Evolutionary conservation across 1,284 basidiomycete genomes (phyloP).

Genomic region (Anthracocystis setariae): DNA sequence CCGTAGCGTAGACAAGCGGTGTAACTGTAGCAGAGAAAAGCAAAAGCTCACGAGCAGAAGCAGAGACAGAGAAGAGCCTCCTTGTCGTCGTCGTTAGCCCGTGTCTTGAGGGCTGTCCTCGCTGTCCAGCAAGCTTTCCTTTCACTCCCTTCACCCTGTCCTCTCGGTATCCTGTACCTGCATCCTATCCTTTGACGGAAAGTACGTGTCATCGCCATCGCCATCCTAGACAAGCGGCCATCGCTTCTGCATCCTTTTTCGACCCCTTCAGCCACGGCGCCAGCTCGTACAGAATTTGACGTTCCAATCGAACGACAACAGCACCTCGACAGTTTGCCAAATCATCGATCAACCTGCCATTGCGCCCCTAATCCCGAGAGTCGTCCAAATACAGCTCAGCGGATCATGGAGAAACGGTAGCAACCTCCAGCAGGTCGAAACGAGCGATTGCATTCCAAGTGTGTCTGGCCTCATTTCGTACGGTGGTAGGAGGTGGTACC

Average conservation of each 20-base stretch:
- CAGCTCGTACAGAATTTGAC: constrained; percentile 8
- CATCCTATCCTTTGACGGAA: constrained; percentile 35
- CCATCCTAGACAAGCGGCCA: constrained; percentile 4
- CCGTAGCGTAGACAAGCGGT: constrained; percentile 1
- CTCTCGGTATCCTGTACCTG: constrained; percentile 36
- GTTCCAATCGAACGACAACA: not conserved
- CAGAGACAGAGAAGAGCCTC: not conserved
- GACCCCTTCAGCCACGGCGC: not conserved
- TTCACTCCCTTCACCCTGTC: constrained; percentile 19
- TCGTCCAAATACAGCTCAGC: not conserved
- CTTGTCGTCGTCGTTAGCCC: constrained; percentile 10
- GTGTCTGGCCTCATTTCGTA: not conserved
- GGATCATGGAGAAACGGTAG: not conserved
- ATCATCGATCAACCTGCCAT: not conserved
- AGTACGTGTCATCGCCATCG: constrained; percentile 32
- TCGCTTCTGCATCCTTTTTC: not conserved
- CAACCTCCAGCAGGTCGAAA: not conserved
- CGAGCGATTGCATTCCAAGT: not conserved
- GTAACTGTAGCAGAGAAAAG: not conserved
- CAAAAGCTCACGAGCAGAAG: not conserved
- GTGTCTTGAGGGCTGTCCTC: not conserved
- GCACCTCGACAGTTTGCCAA: not conserved
- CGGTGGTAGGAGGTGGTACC: not conserved
- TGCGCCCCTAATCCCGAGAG: not conserved
- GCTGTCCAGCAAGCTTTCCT: constrained; percentile 13